Conservation (phyloP, 495 filamentous ascomycete species). For the Aspergillus heteromorphus region DNA sequence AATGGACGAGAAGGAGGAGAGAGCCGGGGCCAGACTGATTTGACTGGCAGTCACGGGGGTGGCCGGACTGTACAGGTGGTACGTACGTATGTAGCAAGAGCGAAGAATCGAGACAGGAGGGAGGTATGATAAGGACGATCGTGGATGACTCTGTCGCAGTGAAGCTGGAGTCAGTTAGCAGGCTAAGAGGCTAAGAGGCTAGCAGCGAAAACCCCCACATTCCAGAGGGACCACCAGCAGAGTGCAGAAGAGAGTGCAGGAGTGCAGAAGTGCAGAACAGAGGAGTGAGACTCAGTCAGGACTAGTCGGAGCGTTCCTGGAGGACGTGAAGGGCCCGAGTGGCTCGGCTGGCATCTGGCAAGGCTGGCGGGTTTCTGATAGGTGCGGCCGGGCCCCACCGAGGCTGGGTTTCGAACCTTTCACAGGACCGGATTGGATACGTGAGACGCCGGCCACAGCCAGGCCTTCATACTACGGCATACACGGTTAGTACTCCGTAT, state of each 20-base stretch:
- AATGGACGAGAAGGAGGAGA: constrained; percentile 1
- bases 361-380: constrained; percentile 10
- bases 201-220: too few species aligned
- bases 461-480: too few species aligned
- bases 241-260: neutral
- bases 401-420: constrained; percentile 2
- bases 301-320: constrained; percentile 17
- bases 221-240: constrained; percentile 6
- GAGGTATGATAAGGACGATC: too few species aligned
- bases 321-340: constrained; percentile 13
- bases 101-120: too few species aligned
- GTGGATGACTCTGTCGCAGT: too few species aligned
- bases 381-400: constrained; percentile 6
- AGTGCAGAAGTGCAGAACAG: neutral
- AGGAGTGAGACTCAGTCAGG: neutral
- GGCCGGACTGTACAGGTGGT: neutral
- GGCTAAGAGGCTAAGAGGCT: too few species aligned
- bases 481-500: neutral
- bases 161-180: too few species aligned
- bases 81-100: neutral
- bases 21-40: too few species aligned
- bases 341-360: constrained; percentile 13
- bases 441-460: neutral
- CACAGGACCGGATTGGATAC: constrained; percentile 1
- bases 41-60: neutral